Conservation (phyloP, 2,329 filamentous ascomycete genomes). For the Catunica adiposa region DNA sequence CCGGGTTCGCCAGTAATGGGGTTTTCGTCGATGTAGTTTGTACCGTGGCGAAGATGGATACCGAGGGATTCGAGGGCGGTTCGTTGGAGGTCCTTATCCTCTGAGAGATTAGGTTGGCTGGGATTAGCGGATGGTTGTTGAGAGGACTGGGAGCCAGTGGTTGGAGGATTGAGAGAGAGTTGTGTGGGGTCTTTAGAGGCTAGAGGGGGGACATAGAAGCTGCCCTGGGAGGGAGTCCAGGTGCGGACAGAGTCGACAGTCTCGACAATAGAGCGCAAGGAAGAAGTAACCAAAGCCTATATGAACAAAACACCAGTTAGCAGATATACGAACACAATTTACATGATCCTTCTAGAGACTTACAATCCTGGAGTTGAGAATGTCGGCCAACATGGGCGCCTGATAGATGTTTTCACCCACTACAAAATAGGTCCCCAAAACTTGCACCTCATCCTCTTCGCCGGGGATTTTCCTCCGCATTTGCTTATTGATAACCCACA, state of each 20-base stretch:
- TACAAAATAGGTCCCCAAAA: constrained; percentile 46
- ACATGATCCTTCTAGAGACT: constrained; percentile 14
- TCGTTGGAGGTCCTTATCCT: constrained; percentile 27
- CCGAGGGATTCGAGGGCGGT: constrained; percentile 41
- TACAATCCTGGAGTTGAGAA: constrained; percentile 43
- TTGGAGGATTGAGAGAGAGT: constrained; percentile 18
- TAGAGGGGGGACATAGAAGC: constrained; percentile 31
- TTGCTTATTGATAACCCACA: constrained; percentile 56
- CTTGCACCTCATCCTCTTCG: constrained; percentile 40
- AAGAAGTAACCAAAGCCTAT: constrained; percentile 38
- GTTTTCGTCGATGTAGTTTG: constrained; percentile 52
- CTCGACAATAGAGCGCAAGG: constrained; percentile 36
- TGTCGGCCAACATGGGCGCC: constrained; percentile 44
- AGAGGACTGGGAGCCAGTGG: constrained; percentile 10
- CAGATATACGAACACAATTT: not conserved
- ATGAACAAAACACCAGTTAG: not conserved
- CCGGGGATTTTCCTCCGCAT: constrained; percentile 39
- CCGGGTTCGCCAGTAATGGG: constrained; percentile 50
- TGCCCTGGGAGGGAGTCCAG: constrained; percentile 39
- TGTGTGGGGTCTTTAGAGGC: constrained; percentile 17
- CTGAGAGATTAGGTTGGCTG: constrained; percentile 19
- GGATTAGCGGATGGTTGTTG: constrained; percentile 2
- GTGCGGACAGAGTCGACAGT: constrained; percentile 33
- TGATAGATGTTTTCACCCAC: constrained; percentile 51
- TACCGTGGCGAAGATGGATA: constrained; percentile 41